Percentiles rank a stretch among this genome's conserved stretches.
Conservation (phyloP, 306 rosid species). For the Bauhinia variegata region DNA sequence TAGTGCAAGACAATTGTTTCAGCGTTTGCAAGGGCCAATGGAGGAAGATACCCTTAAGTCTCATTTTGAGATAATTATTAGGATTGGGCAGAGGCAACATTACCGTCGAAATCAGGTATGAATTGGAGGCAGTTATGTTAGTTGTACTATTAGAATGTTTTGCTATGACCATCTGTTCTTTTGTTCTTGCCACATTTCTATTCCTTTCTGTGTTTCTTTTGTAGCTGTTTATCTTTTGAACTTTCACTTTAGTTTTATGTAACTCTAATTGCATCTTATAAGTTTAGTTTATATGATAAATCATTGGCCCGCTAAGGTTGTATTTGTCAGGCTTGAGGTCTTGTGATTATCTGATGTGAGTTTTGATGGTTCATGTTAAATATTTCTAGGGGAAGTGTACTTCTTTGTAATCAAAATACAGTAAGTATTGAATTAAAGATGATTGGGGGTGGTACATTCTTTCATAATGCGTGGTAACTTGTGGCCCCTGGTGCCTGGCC, state of each 20-base stretch:
- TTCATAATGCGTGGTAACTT: background rate
- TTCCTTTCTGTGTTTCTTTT: background rate
- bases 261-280: background rate
- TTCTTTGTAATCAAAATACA: background rate
- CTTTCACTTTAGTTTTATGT: background rate
- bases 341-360: constrained; percentile 4
- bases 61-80: constrained; percentile 91
- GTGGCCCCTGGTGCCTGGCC: constrained; percentile 3
- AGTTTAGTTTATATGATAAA: background rate
- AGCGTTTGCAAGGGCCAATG: constrained; percentile 93
- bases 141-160: constrained; percentile 10
- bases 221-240: background rate
- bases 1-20: constrained; percentile 97
- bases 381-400: background rate
- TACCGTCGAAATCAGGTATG: constrained; percentile 82
- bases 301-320: background rate
- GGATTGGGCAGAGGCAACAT: constrained; percentile 86
- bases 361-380: background rate
- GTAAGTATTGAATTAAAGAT: background rate
- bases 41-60: constrained; percentile 92
- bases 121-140: constrained; percentile 29
- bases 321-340: background rate
- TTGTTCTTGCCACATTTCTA: background rate
- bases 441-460: background rate
- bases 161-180: constrained; percentile 4